Percentiles rank a stretch among this genome's conserved stretches.
phyloP scores from a whole-genome alignment of 208 protist genomes.

The Acanthamoeba divionensis region DNA sequence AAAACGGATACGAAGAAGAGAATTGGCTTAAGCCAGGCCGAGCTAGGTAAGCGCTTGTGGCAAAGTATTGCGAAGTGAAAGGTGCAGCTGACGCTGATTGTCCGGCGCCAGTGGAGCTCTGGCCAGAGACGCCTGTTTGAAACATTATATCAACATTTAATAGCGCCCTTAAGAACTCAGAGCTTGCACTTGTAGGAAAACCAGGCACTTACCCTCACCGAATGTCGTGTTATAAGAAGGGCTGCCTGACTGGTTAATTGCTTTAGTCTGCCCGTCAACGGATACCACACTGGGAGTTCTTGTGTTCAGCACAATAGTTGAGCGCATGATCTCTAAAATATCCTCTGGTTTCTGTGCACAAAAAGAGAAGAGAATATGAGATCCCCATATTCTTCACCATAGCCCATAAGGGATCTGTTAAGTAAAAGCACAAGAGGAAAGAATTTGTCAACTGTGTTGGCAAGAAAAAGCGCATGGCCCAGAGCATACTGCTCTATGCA shows the following conservation, averaged over 20 bases:
- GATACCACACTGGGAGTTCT: not conserved
- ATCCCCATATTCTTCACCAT: too few species aligned
- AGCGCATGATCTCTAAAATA: not conserved
- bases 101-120: not conserved
- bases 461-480: not conserved
- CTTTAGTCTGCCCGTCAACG: not conserved
- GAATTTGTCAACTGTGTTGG: not conserved
- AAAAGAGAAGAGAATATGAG: not conserved
- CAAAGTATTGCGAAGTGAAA: not conserved
- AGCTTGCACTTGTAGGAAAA: not conserved
- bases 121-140: not conserved
- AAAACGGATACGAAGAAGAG: not conserved
- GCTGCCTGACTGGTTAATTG: not conserved
- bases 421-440: not conserved
- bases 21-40: too few species aligned
- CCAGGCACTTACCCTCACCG: not conserved
- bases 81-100: not conserved
- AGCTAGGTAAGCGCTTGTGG: not conserved
- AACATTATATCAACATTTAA: not conserved
- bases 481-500: conserved; percentile 25
- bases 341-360: not conserved
- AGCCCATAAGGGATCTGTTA: not conserved
- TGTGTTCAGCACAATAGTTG: not conserved
- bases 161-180: not conserved
- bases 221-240: not conserved